Base-by-base conservation (phyloP, 1,139 yeast species). In the Geotrichum reessii region DNA sequence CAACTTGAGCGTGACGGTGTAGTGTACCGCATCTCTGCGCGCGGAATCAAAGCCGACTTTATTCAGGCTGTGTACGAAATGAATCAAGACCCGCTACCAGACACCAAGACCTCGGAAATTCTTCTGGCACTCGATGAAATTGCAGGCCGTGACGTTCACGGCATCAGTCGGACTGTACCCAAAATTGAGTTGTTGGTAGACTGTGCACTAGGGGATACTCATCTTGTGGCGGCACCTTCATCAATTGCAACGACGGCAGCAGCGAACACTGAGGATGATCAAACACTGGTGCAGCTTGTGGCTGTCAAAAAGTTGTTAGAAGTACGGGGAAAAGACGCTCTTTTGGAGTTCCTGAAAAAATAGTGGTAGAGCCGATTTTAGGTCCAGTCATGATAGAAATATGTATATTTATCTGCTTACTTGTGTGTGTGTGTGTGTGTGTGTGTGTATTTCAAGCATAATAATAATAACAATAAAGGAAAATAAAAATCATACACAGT, bases 21-120 rank as follows among this genome's bases (percentile, higher is more conserved):
- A 2, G 55, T 52, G n/a, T 44, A 52, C 40, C 25, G 55, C 19
- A 63, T 91, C 1, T 88, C 91, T 0, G 96, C 90, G 64, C 78
- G 79, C 53, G 86, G 90, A 66, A 78, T 93, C 3, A 73, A 87
- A 53, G 73, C 91, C 37, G 96, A 92, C 70, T 93, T 93, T 68
- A 71, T 88, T 44, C 82, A 82, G 53, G 60, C 70, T 1, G 70
- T 72, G 22, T 63, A 65, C 50, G 55, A 60, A 33, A 51, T 59
- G 24, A 57, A 62, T 47, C 60, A 61, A n/a, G 69, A 67, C 24
- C 66, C 68, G 1, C 66, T 60, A 47, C 62, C 63, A 17, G 69
- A 67, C 33, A 65, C 67, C 2, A 64, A 64, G 14, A 60, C 63
- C 5, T 55, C 70, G 3, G 69, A 67, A 19, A 60, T 71, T 21